Percentiles rank a stretch among this genome's conserved stretches.
Evolutionary conservation across 257 asterid genomes (phyloP).

Genomic region (Leptodermis oblonga): DNA sequence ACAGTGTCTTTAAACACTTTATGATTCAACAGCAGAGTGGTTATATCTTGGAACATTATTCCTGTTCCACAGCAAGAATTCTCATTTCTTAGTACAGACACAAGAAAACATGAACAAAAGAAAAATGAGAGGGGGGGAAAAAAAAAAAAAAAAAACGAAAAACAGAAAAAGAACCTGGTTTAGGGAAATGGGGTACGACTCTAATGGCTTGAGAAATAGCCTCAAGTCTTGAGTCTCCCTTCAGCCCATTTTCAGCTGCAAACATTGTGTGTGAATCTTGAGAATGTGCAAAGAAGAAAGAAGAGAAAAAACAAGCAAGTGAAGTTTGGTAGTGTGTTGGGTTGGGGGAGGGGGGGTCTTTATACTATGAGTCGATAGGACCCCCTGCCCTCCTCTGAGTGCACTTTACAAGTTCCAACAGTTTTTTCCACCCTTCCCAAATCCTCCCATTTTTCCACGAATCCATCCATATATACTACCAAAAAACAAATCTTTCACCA

Average conservation of each 20-base stretch:
- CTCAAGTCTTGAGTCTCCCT: slow-evolving; percentile 68
- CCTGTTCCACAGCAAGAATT: slow-evolving; percentile 30
- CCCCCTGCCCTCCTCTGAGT: slow-evolving; percentile 25
- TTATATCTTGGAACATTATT: slow-evolving; percentile 87
- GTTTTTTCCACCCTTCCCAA: slow-evolving; percentile 20
- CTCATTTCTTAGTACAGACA: not conserved
- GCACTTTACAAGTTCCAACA: slow-evolving; percentile 32
- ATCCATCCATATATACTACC: not conserved
- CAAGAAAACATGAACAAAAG: not conserved
- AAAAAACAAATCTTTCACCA: slow-evolving; percentile 29
- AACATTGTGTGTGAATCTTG: slow-evolving; percentile 39
- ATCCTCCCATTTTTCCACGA: not conserved
- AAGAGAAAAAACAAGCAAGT: not conserved
- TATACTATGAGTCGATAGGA: no score
- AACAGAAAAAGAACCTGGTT: slow-evolving; percentile 49
- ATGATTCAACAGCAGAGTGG: slow-evolving; percentile 70
- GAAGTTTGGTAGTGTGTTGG: not conserved
- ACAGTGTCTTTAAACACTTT: slow-evolving; percentile 75
- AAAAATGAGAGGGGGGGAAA: no score
- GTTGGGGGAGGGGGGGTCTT: slow-evolving; percentile 6
- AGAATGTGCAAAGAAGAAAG: not conserved
- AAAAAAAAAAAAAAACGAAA: not conserved
- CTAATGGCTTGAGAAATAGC: slow-evolving; percentile 69
- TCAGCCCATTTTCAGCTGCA: slow-evolving; percentile 83
- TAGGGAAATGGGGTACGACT: slow-evolving; percentile 83